Percentiles rank a stretch among this genome's conserved stretches.
Evolutionary conservation across 805 yeast genomes (phyloP).

Genomic region (Phaffomyces thermotolerans): DNA sequence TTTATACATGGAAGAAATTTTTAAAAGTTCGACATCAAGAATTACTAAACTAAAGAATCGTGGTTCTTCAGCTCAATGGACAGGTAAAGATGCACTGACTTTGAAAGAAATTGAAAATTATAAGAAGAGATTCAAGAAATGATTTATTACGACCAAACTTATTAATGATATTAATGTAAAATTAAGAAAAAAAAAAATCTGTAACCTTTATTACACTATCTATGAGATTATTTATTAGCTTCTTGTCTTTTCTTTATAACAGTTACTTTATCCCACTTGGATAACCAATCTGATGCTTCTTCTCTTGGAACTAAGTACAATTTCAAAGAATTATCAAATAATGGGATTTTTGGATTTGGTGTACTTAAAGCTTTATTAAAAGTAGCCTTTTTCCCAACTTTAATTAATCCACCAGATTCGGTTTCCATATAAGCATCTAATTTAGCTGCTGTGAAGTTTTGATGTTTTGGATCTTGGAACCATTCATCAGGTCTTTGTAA

Average conservation of each 20-base stretch:
- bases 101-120: conserved; percentile 41
- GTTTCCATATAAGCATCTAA: conserved; percentile 81
- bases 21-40: conserved; percentile 34
- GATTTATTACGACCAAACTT: not conserved
- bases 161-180: not conserved
- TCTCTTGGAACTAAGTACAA: conserved; percentile 74
- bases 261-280: conserved; percentile 53
- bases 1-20: conserved; percentile 62
- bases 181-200: no score
- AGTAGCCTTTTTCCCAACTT: conserved; percentile 71
- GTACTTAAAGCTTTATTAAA: conserved; percentile 58
- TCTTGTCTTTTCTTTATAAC: conserved; percentile 43
- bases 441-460: conserved; percentile 48
- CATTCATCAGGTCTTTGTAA: conserved; percentile 62
- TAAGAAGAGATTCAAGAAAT: conserved; percentile 26
- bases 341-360: conserved; percentile 58
- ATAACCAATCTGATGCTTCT: conserved; percentile 58
- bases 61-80: conserved; percentile 43
- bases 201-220: no score
- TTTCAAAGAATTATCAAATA: conserved; percentile 67
- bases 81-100: conserved; percentile 38
- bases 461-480: conserved; percentile 54
- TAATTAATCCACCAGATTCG: conserved; percentile 72
- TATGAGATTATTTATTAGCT: no score
- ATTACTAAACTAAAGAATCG: conserved; percentile 46